phyloP scores from a whole-genome alignment of 306 rosid genomes.

The Oxytropis ochrocephala region DNA sequence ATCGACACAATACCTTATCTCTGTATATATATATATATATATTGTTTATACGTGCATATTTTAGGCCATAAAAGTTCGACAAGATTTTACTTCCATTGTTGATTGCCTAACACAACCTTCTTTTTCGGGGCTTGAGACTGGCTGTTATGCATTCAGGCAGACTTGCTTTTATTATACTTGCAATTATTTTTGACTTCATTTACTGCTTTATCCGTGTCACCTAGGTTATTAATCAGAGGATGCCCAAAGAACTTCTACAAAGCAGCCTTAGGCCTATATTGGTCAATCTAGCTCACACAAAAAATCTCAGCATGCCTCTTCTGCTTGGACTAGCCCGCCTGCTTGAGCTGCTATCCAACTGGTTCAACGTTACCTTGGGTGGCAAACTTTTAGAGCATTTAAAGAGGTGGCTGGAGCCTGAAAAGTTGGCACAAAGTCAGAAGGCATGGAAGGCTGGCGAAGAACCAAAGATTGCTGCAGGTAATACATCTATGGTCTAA shows the following conservation, averaged over 20 bases:
- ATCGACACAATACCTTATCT: background rate
- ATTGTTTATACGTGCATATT: conserved; percentile 10
- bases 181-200: conserved; percentile 5
- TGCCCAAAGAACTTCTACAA: conserved; percentile 97
- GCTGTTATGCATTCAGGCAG: background rate
- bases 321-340: conserved; percentile 96
- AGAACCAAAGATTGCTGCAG: conserved; percentile 99
- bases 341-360: conserved; percentile 90
- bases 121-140: background rate
- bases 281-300: conserved; percentile 93
- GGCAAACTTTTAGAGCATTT: conserved; percentile 90
- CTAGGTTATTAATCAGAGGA: conserved; percentile 94
- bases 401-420: conserved; percentile 99
- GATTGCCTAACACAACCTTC: background rate
- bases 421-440: conserved; percentile 94
- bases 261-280: conserved; percentile 97
- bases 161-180: background rate
- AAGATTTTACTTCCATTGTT: background rate
- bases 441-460: conserved; percentile 99
- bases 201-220: conserved; percentile 14
- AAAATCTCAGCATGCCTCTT: conserved; percentile 97
- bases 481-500: conserved; percentile 37
- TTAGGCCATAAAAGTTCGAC: background rate
- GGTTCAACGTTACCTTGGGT: conserved; percentile 98
- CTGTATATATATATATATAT: no score